phyloP scores from a whole-genome alignment of 352 stramenopile species.

The Globisporangium abappressorium region DNA sequence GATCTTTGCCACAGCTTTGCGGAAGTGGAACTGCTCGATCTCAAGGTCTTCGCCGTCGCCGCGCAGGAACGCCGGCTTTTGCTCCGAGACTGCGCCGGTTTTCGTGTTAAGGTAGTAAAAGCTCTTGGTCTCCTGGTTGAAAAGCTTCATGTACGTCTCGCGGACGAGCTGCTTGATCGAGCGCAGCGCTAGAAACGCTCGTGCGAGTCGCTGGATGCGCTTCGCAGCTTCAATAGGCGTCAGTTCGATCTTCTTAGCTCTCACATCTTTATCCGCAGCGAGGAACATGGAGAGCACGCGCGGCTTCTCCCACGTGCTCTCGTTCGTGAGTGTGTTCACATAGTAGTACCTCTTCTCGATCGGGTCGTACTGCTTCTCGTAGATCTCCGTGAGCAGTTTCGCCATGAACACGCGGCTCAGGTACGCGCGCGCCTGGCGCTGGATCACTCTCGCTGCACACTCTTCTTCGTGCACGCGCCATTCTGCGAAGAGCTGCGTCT shows the following conservation, averaged over 20 bases:
- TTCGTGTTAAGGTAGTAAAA: conserved; percentile 75
- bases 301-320: conserved; percentile 57
- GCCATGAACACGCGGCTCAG: conserved; percentile 40
- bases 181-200: conserved; percentile 36
- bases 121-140: conserved; percentile 36
- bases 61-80: conserved; percentile 50
- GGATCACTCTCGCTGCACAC: conserved; percentile 42
- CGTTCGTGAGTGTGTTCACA: conserved; percentile 64
- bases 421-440: conserved; percentile 36
- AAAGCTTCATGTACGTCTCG: conserved; percentile 80
- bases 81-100: conserved; percentile 33
- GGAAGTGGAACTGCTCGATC: conserved; percentile 63
- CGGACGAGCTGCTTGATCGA: conserved; percentile 43
- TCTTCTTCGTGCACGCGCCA: conserved; percentile 61
- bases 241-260: conserved; percentile 14
- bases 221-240: conserved; percentile 32
- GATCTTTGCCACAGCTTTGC: conserved; percentile 61
- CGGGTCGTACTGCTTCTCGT: conserved; percentile 62
- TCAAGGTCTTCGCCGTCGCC: conserved; percentile 45
- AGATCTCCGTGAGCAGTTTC: conserved; percentile 37
- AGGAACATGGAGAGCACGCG: conserved; percentile 45
- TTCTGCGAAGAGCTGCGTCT: conserved; percentile 46
- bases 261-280: conserved; percentile 17
- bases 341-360: conserved; percentile 62
- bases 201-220: conserved; percentile 46